Evolutionary conservation across 257 asterid species (phyloP), one percentile per base, ranked within the genome.

Genomic region (Fraxinus quadrangulata): DNA sequence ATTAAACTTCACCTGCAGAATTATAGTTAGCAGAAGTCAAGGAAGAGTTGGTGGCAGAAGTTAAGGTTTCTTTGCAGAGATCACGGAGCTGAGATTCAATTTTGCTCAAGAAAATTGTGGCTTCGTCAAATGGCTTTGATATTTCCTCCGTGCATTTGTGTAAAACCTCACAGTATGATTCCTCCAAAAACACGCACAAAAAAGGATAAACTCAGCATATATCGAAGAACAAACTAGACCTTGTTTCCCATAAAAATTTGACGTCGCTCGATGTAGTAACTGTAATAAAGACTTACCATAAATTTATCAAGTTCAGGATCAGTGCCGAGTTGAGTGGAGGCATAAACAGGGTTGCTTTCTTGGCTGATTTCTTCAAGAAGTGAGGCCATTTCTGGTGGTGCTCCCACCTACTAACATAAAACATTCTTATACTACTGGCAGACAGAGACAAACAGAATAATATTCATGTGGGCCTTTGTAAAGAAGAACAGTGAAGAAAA

Each of bases 271-370:
- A 2, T 21, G 2, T 21, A 10, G 30, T n/a, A n/a, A n/a, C 16
- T 23, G 8, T 11, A 8, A 4, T 8, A 14, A 1, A 33, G n/a
- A 17, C 34, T 66, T 80, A 94, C 98, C 97, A 94, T 94, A 80
- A 94, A 94, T 37, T 85, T 80, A 77, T 94, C 98, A 23, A 94
- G 97, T 72, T 92, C 87, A 67, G 97, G 96, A 77, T 94, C 95
- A 11, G 86, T 45, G 74, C 92, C 96, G 24, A 92, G 84, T 78
- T 85, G 79, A 45, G 30, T 40, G 49, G 78, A 69, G n/a, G 74
- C 42, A 4, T 78, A 75, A 31, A 81, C 19, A 6, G 77, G 81
- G 19, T 75, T 85, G 77, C 74, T 87, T 81, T 78, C 93, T 76
- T 78, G 85, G 90, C 92, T 85, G 63, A 92, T 88, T 82, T 92